phyloP scores from a whole-genome alignment of 2,329 filamentous ascomycete genomes.

The Microdochium nivale region DNA sequence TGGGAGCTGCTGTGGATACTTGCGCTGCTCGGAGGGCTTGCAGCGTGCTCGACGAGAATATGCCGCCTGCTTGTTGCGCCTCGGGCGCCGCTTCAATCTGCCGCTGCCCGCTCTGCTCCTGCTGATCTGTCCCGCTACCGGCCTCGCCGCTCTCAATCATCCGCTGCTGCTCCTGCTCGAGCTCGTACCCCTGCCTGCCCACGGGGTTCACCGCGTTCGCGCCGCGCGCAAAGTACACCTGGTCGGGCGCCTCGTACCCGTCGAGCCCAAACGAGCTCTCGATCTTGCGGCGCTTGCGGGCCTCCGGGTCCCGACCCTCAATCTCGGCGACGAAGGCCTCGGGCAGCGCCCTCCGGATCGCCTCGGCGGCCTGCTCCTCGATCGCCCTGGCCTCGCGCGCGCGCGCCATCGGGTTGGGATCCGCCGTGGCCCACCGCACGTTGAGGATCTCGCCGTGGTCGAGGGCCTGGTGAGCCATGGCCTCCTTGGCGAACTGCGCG shows the following conservation, averaged over 20 bases:
- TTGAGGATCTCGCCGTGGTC: constrained; percentile 92
- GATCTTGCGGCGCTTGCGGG: constrained; percentile 79
- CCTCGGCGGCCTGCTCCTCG: constrained; percentile 94
- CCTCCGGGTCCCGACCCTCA: constrained; percentile 81
- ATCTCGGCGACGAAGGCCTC: constrained; percentile 89
- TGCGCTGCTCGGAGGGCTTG: constrained; percentile 61
- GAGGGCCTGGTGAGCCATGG: constrained; percentile 89
- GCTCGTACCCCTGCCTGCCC: constrained; percentile 50
- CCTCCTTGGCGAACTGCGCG: constrained; percentile 84
- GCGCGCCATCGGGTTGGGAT: constrained; percentile 91
- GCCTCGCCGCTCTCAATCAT: constrained; percentile 50
- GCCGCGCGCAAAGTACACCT: constrained; percentile 83
- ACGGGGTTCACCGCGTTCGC: constrained; percentile 55
- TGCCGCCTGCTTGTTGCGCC: constrained; percentile 44
- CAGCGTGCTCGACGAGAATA: constrained; percentile 76
- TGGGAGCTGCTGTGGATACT: constrained; percentile 40
- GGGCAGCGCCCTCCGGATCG: constrained; percentile 78
- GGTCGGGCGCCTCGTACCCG: constrained; percentile 89
- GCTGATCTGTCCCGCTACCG: background rate
- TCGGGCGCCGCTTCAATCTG: constrained; percentile 28
- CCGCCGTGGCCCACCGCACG: constrained; percentile 92
- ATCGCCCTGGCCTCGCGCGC: constrained; percentile 82
- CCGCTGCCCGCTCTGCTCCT: constrained; percentile 27
- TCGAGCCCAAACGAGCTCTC: constrained; percentile 83
- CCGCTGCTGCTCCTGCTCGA: constrained; percentile 52